These are phyloP conservation scores for Gyrodon lividus DNA, from an alignment of 768 basidiomycete species.

Conservation along the genomic window DNA sequence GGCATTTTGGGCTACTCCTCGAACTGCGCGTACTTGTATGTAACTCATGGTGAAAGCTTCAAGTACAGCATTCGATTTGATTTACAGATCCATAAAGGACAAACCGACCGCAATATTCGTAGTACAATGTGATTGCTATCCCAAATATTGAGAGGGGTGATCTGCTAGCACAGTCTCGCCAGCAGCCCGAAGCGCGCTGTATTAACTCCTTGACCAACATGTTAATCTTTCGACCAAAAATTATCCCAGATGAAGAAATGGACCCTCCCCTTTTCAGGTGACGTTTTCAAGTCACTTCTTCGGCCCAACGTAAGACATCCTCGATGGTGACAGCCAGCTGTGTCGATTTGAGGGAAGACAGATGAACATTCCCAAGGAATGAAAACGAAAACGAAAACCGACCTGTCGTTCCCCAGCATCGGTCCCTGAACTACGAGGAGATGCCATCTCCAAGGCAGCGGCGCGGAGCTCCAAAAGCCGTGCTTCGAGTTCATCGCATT, in stretches of 20 bases:
- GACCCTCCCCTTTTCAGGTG: not conserved
- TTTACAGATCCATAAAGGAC: no score
- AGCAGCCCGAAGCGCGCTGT: not conserved
- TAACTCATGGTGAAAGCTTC: not conserved
- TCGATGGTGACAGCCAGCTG: conserved; percentile 19
- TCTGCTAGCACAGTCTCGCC: not conserved
- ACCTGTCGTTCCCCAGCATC: conserved; percentile 17
- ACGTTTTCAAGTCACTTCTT: conserved; percentile 36
- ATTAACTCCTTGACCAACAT: not conserved
- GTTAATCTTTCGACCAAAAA: not conserved
- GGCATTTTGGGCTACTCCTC: not conserved
- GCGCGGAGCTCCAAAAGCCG: conserved; percentile 57
- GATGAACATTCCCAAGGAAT: not conserved
- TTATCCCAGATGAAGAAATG: no score
- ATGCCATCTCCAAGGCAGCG: conserved; percentile 13
- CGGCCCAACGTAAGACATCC: conserved; percentile 60
- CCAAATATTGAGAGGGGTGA: no score
- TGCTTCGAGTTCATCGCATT: conserved; percentile 69
- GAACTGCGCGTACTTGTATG: no score
- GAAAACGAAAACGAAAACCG: not conserved
- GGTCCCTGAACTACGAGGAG: not conserved
- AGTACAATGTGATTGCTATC: no score
- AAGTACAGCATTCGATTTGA: no score
- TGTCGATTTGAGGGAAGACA: conserved; percentile 8
- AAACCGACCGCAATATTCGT: no score